Percentiles rank a stretch among this genome's conserved stretches.
Conservation (phyloP, 306 rosid species). For the Quercus berberidifolia region DNA sequence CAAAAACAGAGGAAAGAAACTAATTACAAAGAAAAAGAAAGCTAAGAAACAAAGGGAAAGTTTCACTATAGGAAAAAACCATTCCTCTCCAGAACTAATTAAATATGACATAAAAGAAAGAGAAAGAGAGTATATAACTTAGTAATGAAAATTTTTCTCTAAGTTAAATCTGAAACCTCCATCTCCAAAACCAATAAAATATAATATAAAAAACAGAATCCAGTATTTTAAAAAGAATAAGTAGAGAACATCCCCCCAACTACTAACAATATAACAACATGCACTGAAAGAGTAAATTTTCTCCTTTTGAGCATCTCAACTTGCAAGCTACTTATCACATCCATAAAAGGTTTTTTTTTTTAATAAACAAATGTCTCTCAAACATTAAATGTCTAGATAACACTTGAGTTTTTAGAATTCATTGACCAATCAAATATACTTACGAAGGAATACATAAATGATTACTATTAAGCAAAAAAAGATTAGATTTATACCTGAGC, state of each 20-base stretch:
- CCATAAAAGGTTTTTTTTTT: neutral
- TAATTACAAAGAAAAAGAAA: too few species aligned
- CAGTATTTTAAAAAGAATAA: neutral
- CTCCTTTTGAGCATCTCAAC: too few species aligned
- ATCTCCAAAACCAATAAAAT: neutral
- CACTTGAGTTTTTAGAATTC: neutral
- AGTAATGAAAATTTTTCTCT: neutral
- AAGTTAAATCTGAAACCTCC: neutral
- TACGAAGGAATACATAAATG: neutral
- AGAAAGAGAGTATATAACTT: neutral
- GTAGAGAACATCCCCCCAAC: neutral
- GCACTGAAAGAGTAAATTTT: neutral
- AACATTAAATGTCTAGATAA: neutral
- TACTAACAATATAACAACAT: neutral
- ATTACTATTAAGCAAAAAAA: neutral
- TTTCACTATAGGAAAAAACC: neutral
- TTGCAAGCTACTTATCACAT: neutral
- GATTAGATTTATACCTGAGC: neutral
- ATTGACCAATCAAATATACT: neutral
- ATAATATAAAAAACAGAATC: neutral
- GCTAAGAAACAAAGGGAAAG: too few species aligned
- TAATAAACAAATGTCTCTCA: neutral
- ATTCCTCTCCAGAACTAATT: neutral
- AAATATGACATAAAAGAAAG: neutral
- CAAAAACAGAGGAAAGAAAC: too few species aligned